Conservation (phyloP, 768 basidiomycete species). For the Fibroporia radiculosa region DNA sequence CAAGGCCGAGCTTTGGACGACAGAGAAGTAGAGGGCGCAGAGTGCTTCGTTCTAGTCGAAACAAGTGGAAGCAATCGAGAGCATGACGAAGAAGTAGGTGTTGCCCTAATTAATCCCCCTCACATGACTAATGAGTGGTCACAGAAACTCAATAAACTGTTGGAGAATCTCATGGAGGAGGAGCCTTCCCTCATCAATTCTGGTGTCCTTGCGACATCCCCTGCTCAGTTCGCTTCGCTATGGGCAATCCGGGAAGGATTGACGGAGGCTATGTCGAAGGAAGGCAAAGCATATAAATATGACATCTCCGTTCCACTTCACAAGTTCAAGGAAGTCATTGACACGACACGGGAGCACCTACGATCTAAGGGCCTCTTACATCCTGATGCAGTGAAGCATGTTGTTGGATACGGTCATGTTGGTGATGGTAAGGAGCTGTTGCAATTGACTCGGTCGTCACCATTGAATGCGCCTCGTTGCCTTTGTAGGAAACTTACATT, state of each 20-base stretch:
- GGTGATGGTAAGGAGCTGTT: conserved; percentile 71
- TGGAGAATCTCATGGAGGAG: conserved; percentile 69
- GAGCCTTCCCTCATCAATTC: conserved; percentile 77
- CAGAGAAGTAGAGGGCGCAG: conserved; percentile 66
- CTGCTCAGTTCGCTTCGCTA: conserved; percentile 79
- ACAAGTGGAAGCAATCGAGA: conserved; percentile 90
- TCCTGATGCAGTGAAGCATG: conserved; percentile 70
- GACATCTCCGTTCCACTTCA: conserved; percentile 86
- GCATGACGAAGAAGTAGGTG: conserved; percentile 85
- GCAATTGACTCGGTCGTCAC: background rate
- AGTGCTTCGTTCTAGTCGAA: conserved; percentile 89
- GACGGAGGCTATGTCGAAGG: conserved; percentile 87
- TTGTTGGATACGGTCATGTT: conserved; percentile 93
- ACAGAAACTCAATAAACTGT: conserved; percentile 78
- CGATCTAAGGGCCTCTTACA: conserved; percentile 60
- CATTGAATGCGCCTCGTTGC: background rate
- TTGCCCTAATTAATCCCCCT: conserved; percentile 3
- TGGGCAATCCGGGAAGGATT: conserved; percentile 92
- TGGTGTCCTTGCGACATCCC: conserved; percentile 87
- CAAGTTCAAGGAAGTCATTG: conserved; percentile 83
- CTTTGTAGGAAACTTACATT: conserved; percentile 76
- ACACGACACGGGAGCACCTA: conserved; percentile 67
- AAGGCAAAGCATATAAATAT: conserved; percentile 96
- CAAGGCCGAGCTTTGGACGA: conserved; percentile 71
- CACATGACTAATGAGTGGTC: background rate